Evolutionary conservation across 345 rosid species (phyloP), one percentile per base, ranked within the genome.

Genomic region (Syzygium aqueum): DNA sequence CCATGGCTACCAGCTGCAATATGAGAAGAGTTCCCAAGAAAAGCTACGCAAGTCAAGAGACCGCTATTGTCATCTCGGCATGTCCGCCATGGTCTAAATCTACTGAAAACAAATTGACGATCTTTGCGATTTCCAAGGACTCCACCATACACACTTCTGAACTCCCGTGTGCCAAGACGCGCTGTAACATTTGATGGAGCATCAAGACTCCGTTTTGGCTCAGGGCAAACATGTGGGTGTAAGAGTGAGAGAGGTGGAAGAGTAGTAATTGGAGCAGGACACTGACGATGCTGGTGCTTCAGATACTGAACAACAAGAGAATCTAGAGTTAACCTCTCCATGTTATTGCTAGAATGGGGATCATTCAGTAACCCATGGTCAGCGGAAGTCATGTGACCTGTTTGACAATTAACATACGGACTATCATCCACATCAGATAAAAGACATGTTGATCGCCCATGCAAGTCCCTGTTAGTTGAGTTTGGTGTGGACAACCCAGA

Each of bases 201-300:
- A 91, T 97, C 99, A 87, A 95, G 94, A 90, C 96, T 91, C 89
- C 98, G 91, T 89, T 94, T 97, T 53, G 99, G 99, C 87, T 96
- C 99, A 53, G 99, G 99, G 90, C 99, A 97, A 88, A 95, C 93
- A 92, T 97, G 99, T 33, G 96, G 98, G 77, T 97, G 98, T 84
- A 97, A 87, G 77, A 97, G 97, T 87, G 99, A 96, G 88, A 97
- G 95, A 37, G 99, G 99, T 21, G 99, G 99, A 84, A 97, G 96
- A 88, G 99, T 97, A 13, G 99, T 96, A 88, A 97, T 94, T 65
- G 99, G 99, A 89, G 99, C 99, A 85, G 95, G 98, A 90, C 99
- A 97, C 89, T 97, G 99, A 82, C 99, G 96, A 92, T 97, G 99
- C 87, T 96, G 99, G 87, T 97, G 99, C 92, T 97, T 97, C 90